phyloP scores from a whole-genome alignment of 179 eudicot genomes.

The Corrigiola litoralis region DNA sequence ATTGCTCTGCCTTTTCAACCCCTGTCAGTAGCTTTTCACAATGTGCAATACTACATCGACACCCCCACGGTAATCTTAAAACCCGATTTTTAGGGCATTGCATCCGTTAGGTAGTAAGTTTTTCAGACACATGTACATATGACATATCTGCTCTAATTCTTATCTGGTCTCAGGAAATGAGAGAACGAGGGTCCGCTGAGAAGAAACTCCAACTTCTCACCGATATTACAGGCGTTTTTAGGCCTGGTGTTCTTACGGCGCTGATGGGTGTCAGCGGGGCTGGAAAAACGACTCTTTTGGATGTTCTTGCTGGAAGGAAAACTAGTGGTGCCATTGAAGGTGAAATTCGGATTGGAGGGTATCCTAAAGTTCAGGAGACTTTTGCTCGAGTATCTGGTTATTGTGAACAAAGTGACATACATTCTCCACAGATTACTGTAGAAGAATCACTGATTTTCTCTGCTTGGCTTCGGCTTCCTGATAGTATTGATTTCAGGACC shows the following conservation, averaged over 20 bases:
- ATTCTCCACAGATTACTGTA: conserved; percentile 72
- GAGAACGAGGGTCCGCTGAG: conserved; percentile 46
- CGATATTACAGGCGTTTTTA: conserved; percentile 55
- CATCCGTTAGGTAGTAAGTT: not conserved
- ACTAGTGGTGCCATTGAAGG: conserved; percentile 69
- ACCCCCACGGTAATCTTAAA: conserved; percentile 49
- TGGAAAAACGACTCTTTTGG: conserved; percentile 79
- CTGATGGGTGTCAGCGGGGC: conserved; percentile 82
- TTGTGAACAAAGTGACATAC: conserved; percentile 80
- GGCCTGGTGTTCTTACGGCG: conserved; percentile 74
- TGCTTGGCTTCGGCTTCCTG: conserved; percentile 75
- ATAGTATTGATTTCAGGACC: conserved; percentile 42
- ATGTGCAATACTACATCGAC: conserved; percentile 66
- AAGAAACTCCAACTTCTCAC: conserved; percentile 54
- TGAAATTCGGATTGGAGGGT: conserved; percentile 65
- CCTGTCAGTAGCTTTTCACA: conserved; percentile 50
- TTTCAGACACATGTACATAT: not conserved
- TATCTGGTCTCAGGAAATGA: conserved; percentile 54
- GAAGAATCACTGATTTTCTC: conserved; percentile 72
- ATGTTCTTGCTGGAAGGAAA: conserved; percentile 80
- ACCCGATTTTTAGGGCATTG: not conserved
- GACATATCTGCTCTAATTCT: not conserved
- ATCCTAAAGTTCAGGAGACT: conserved; percentile 63
- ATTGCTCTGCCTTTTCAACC: conserved; percentile 73
- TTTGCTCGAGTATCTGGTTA: conserved; percentile 79